Base-by-base conservation (phyloP, 192 early-diverging fungal genomes). In the Backusella psychrophila region DNA sequence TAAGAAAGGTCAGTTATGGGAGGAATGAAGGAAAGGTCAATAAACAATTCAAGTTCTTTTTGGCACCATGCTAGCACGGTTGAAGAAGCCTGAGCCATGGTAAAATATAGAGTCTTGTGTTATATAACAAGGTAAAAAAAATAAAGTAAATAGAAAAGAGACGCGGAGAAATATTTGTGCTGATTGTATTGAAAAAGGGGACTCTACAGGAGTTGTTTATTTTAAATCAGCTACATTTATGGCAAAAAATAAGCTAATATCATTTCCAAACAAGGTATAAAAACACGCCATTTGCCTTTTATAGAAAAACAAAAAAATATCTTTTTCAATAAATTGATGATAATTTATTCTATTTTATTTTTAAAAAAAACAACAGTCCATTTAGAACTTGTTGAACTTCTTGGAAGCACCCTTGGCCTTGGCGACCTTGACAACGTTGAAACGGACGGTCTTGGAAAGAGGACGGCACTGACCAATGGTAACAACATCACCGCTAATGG, bases 381-480 rank as follows among this genome's bases (percentile, higher is more conserved):
- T 74, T 92, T 93, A 97, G 92, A 96, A 97, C 91, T 95, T 95
- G 82, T 88, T 81, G 92, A 97, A 97, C 84, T 88, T 84, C 94
- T 97, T 97, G 85, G 90, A 87, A 59, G 78, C 65, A 83, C 89
- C 90, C 90, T 94, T 94, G 77, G 84, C 83, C 93, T 96, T 96
- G 85, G 89, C 86, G 89, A 96, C 93, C 91, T 96, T 97, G 85
- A 99, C 90, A 79, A 99, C 98, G 92, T 99, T 99, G 96, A 98
- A 99, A 83, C 97, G 96, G 84, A 99, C 93, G 77, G 98, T 99
- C 94, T 99, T 99, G 87, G 98, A 98, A 80, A 99, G 90, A 75
- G 98, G 98, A 75, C 94, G 90, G 94, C 98, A 99, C 89, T 99
- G 96, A 84, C 98, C 98, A 83, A 99, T 94, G 82, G 96, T 99